A percentile compares a stretch with the other conserved stretches of the same genome.
Evolutionary conservation across 371 early-diverging fungal genomes (phyloP).

Genomic region (Nematocida ausubeli): DNA sequence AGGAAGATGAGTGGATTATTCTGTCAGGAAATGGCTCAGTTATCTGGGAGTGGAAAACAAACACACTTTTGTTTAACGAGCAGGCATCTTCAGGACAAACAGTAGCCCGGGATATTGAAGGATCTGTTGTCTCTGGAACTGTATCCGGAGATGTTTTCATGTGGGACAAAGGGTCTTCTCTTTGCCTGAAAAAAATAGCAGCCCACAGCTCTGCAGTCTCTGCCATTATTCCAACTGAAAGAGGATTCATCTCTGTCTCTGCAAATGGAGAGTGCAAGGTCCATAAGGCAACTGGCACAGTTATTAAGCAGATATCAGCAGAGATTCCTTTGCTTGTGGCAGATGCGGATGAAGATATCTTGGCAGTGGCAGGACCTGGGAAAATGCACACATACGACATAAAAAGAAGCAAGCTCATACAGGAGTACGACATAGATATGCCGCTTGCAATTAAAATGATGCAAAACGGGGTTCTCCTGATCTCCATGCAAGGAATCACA

Average conservation of each 20-base stretch:
- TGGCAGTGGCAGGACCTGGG: slow-evolving; percentile 12
- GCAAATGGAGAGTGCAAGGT: slow-evolving; percentile 7
- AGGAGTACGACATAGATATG: slow-evolving; percentile 2
- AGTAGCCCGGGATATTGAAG: background rate
- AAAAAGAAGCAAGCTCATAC: slow-evolving; percentile 22
- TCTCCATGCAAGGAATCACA: background rate
- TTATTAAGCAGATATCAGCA: background rate
- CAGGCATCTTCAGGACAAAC: background rate
- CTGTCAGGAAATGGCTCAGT: slow-evolving; percentile 36
- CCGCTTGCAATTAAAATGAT: slow-evolving; percentile 30
- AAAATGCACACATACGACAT: slow-evolving; percentile 22
- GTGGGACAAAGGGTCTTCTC: slow-evolving; percentile 17
- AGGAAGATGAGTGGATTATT: slow-evolving; percentile 42
- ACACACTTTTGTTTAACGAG: slow-evolving; percentile 32
- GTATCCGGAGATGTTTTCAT: slow-evolving; percentile 35
- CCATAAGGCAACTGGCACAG: slow-evolving; percentile 3
- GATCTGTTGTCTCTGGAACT: background rate
- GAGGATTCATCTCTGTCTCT: slow-evolving; percentile 29
- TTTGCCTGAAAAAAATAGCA: slow-evolving; percentile 20
- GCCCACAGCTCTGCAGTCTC: background rate
- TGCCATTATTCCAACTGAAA: background rate
- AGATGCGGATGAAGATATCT: slow-evolving; percentile 40
- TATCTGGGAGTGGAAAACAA: slow-evolving; percentile 48
- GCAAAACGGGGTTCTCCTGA: background rate
- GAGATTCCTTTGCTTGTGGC: background rate